These are phyloP conservation scores for Erodium chrysanthum DNA, from an alignment of 441 rosid species.

Conservation along the genomic window DNA sequence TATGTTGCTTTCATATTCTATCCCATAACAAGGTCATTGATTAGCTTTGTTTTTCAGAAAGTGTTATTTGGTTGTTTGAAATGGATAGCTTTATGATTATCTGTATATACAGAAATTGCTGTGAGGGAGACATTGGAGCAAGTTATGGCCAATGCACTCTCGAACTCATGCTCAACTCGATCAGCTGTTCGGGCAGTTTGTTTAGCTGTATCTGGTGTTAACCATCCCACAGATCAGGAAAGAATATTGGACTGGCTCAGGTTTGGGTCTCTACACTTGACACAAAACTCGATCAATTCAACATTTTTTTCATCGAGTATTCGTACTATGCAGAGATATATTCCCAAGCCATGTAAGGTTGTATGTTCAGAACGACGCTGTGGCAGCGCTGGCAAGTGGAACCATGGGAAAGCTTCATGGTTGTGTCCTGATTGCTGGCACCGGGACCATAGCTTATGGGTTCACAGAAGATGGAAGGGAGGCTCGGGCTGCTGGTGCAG, in stretches of 20 bases:
- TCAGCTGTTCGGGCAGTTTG: slow-evolving; percentile 77
- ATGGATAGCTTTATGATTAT: too few species aligned
- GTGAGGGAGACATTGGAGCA: slow-evolving; percentile 78
- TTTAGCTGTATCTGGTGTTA: slow-evolving; percentile 87
- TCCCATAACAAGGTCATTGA: too few species aligned
- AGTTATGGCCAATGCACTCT: slow-evolving; percentile 79
- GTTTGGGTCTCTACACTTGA: slow-evolving; percentile 25
- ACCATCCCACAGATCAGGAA: slow-evolving; percentile 74
- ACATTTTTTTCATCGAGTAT: too few species aligned
- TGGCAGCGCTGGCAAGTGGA: slow-evolving; percentile 90
- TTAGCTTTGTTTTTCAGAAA: too few species aligned
- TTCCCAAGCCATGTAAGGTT: slow-evolving; percentile 63
- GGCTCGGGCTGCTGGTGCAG: slow-evolving; percentile 92
- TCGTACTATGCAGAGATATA: slow-evolving; percentile 42
- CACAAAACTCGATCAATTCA: too few species aligned
- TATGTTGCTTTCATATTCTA: too few species aligned
- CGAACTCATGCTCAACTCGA: slow-evolving; percentile 47
- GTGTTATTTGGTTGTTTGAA: too few species aligned
- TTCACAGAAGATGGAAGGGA: slow-evolving; percentile 77
- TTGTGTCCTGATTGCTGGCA: slow-evolving; percentile 92
- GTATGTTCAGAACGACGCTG: slow-evolving; percentile 83
- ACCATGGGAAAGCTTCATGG: slow-evolving; percentile 95
- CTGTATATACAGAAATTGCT: slow-evolving; percentile 42
- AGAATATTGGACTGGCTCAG: slow-evolving; percentile 74
- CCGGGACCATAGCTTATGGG: slow-evolving; percentile 89